phyloP scores from a whole-genome alignment of 2,329 filamentous ascomycete species.

The Fusarium keratoplasticum region DNA sequence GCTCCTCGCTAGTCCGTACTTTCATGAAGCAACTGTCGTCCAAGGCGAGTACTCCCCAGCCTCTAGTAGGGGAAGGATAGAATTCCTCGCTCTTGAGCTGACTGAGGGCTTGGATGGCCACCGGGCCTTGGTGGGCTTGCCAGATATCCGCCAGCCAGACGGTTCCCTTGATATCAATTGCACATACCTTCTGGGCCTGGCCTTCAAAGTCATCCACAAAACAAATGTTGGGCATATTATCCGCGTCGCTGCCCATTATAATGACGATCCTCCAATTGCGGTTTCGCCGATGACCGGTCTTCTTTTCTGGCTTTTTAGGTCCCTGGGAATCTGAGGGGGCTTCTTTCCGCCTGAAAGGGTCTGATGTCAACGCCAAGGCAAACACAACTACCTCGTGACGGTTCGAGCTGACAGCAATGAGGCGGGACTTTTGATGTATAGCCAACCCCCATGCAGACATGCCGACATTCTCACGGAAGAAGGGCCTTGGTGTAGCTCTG shows the following conservation, averaged over 20 bases:
- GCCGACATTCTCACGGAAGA: slow-evolving; percentile 82
- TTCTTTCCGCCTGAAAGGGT: slow-evolving; percentile 1
- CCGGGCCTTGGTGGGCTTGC: slow-evolving; percentile 48
- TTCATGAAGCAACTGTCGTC: slow-evolving; percentile 57
- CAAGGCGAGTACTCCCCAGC: slow-evolving; percentile 64
- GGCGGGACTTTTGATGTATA: slow-evolving; percentile 81
- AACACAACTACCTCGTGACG: slow-evolving; percentile 66
- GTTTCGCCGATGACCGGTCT: slow-evolving; percentile 53
- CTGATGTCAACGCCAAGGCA: slow-evolving; percentile 55
- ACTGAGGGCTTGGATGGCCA: slow-evolving; percentile 42
- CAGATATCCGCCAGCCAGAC: slow-evolving; percentile 66
- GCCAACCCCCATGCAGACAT: slow-evolving; percentile 90
- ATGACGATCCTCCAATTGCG: slow-evolving; percentile 64
- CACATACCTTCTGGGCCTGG: slow-evolving; percentile 61
- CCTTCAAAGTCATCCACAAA: slow-evolving; percentile 61
- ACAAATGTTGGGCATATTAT: slow-evolving; percentile 66
- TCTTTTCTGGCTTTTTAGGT: slow-evolving; percentile 7
- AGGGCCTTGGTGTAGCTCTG: slow-evolving; percentile 52
- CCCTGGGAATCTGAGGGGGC: background rate
- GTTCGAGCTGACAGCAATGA: slow-evolving; percentile 90
- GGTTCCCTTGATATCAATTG: slow-evolving; percentile 62
- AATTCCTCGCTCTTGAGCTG: slow-evolving; percentile 47
- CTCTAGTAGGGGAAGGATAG: slow-evolving; percentile 47
- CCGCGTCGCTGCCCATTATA: slow-evolving; percentile 51
- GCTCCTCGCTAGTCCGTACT: slow-evolving; percentile 49